Percentiles rank a stretch among this genome's conserved stretches.
phyloP scores from a whole-genome alignment of 2,329 filamentous ascomycete genomes.

The Dissoconium aciculare region DNA sequence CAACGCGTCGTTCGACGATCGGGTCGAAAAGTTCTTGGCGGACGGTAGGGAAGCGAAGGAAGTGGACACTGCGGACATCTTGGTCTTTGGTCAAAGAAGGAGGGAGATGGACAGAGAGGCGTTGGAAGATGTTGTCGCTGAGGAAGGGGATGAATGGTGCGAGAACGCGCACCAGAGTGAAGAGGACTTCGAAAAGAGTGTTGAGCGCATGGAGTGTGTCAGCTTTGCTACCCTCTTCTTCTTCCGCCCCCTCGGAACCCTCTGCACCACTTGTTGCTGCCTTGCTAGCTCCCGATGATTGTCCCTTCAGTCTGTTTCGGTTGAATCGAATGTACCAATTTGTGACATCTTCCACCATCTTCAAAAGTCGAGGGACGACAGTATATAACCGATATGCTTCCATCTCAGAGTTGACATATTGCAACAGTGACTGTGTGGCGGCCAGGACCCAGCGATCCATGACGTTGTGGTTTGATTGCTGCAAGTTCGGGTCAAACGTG shows the following conservation, averaged over 20 bases:
- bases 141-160: conserved; percentile 94
- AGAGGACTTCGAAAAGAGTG: conserved; percentile 85
- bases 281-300: conserved; percentile 12
- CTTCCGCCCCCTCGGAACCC: conserved; percentile 9
- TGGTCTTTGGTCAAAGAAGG: conserved; percentile 46
- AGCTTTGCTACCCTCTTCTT: conserved; percentile 55
- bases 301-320: conserved; percentile 72
- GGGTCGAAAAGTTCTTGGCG: conserved; percentile 76
- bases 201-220: conserved; percentile 87
- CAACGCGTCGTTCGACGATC: conserved; percentile 70
- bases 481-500: conserved; percentile 59
- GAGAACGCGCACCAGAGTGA: conserved; percentile 71
- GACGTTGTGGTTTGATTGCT: conserved; percentile 68
- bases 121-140: conserved; percentile 83
- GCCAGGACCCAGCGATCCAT: conserved; percentile 96
- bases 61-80: conserved; percentile 79
- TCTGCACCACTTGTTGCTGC: conserved; percentile 10
- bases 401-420: conserved; percentile 92
- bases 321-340: conserved; percentile 99
- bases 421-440: conserved; percentile 75
- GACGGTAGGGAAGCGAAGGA: conserved; percentile 78
- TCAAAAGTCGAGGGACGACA: conserved; percentile 62
- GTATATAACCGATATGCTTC: conserved; percentile 58
- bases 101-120: conserved; percentile 68
- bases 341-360: conserved; percentile 80